These are phyloP conservation scores for Gomphus sp. DNA, from an alignment of 1,284 basidiomycete genomes.

Conservation along the genomic window DNA sequence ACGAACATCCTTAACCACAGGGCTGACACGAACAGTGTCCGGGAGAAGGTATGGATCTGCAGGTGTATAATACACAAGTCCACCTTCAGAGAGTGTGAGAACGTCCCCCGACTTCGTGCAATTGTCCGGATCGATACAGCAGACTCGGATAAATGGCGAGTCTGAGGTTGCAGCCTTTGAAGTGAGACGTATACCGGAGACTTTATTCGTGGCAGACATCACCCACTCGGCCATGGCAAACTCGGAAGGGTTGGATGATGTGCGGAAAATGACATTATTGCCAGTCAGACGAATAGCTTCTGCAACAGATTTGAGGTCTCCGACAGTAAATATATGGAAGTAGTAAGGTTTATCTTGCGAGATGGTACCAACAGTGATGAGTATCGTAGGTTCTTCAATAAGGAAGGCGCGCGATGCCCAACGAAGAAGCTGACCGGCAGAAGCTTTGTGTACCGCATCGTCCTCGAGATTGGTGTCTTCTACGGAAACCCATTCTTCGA, in stretches of 20 bases:
- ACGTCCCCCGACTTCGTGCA: not conserved
- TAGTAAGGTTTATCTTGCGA: slow-evolving; percentile 1
- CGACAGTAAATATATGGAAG: slow-evolving; percentile 5
- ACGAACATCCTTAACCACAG: not conserved
- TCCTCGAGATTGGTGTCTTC: slow-evolving; percentile 3
- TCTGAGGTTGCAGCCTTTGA: slow-evolving; percentile 1
- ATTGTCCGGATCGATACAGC: not conserved
- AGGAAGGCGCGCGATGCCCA: slow-evolving; percentile 1
- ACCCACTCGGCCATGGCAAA: slow-evolving; percentile 9
- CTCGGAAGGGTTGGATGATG: not conserved
- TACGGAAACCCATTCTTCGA: not conserved
- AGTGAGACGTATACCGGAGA: slow-evolving; percentile 4
- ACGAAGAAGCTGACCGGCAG: not conserved
- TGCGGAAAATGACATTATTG: slow-evolving; percentile 4
- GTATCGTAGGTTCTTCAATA: slow-evolving; percentile 1
- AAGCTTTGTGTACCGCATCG: not conserved
- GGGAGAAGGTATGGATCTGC: not conserved
- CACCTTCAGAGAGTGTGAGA: slow-evolving; percentile 2
- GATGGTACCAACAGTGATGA: slow-evolving; percentile 1
- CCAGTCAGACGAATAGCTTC: not conserved
- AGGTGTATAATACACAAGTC: not conserved
- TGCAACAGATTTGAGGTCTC: slow-evolving; percentile 2
- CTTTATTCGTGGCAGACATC: not conserved
- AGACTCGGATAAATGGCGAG: not conserved
- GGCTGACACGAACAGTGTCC: not conserved